phyloP scores from a whole-genome alignment of 495 filamentous ascomycete genomes.

The Bacidia gigantensis region DNA sequence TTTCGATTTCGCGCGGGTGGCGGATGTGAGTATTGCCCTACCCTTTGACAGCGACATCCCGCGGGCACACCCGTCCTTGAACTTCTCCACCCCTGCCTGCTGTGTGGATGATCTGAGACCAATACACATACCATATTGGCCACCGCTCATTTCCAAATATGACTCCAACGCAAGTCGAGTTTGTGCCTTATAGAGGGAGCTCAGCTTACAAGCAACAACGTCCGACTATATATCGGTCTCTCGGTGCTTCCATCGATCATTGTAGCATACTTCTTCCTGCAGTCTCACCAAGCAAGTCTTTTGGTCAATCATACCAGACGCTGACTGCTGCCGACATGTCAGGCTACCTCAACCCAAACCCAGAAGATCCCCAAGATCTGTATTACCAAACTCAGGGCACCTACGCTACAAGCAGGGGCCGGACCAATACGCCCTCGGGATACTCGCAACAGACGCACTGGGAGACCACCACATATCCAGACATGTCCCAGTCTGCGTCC shows the following conservation, averaged over 20 bases:
- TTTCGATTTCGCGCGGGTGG: not conserved
- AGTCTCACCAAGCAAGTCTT: not conserved
- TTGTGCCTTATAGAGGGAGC: not conserved
- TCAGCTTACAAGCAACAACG: not conserved
- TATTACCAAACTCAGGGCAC: constrained; percentile 17
- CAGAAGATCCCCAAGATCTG: constrained; percentile 18
- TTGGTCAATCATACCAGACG: not conserved
- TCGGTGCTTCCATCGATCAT: not conserved
- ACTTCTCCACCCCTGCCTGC: not conserved
- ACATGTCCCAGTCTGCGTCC: not conserved
- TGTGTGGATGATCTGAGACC: not conserved
- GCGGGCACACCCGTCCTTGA: constrained; percentile 6
- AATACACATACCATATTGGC: not conserved
- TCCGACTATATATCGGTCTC: not conserved
- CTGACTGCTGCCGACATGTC: constrained; percentile 17
- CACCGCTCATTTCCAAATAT: not conserved
- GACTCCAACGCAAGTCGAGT: not conserved
- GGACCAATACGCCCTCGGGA: constrained; percentile 1
- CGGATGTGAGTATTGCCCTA: constrained; percentile 7
- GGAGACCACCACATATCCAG: constrained; percentile 1
- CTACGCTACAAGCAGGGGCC: constrained; percentile 6
- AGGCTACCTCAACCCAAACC: constrained; percentile 20
- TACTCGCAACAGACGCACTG: constrained; percentile 6
- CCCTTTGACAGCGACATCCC: not conserved
- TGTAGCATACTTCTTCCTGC: not conserved